These are phyloP conservation scores for Candida railenensis DNA, from an alignment of 805 yeast species.

Conservation along the genomic window DNA sequence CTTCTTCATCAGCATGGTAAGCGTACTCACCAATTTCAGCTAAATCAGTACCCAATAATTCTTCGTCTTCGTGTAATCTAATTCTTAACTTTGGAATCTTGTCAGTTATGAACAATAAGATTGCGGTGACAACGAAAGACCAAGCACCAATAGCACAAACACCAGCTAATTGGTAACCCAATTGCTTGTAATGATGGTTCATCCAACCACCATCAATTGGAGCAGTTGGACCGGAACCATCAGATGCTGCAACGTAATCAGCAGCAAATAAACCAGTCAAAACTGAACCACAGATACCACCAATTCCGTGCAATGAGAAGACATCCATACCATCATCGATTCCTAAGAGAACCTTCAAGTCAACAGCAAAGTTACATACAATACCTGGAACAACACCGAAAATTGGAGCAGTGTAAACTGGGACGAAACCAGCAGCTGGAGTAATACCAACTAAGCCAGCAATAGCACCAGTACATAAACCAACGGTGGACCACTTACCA, in stretches of 20 bases:
- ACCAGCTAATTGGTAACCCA: slow-evolving; percentile 87
- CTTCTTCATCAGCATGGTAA: slow-evolving; percentile 56
- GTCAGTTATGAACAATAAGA: slow-evolving; percentile 67
- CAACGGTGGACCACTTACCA: slow-evolving; percentile 89
- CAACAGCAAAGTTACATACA: slow-evolving; percentile 83
- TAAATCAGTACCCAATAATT: slow-evolving; percentile 82
- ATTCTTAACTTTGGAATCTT: slow-evolving; percentile 76
- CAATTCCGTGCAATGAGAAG: slow-evolving; percentile 90
- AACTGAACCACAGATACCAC: slow-evolving; percentile 81
- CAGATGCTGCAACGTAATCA: slow-evolving; percentile 81
- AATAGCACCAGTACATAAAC: slow-evolving; percentile 90
- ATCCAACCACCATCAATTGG: slow-evolving; percentile 82
- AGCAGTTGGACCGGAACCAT: slow-evolving; percentile 49
- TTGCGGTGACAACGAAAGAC: slow-evolving; percentile 71
- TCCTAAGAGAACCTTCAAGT: slow-evolving; percentile 64
- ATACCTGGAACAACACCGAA: slow-evolving; percentile 78
- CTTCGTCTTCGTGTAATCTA: slow-evolving; percentile 84
- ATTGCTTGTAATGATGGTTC: slow-evolving; percentile 76
- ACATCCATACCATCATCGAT: slow-evolving; percentile 97
- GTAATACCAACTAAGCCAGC: slow-evolving; percentile 95
- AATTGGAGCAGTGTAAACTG: slow-evolving; percentile 82
- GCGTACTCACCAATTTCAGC: slow-evolving; percentile 91
- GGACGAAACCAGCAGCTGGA: slow-evolving; percentile 96
- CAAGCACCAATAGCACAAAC: slow-evolving; percentile 67
- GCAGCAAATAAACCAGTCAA: slow-evolving; percentile 93